Conservation (phyloP, 2,329 filamentous ascomycete species). For the Penicillium sp. region DNA sequence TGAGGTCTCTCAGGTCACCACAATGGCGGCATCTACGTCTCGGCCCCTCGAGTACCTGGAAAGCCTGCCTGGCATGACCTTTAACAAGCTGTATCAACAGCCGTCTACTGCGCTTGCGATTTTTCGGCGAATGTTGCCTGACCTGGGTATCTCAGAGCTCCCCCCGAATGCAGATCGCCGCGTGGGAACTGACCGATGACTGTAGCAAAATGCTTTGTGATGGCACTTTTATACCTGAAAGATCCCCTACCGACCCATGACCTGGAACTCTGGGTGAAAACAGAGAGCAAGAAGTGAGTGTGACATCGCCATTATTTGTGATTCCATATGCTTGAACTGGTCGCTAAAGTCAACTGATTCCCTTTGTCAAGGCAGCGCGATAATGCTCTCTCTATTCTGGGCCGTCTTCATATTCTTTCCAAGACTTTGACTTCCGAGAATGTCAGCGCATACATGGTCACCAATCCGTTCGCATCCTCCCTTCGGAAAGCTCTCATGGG, state of each 20-base stretch:
- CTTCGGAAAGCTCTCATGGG: conserved; percentile 83
- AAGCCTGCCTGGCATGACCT: conserved; percentile 80
- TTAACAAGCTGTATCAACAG: conserved; percentile 88
- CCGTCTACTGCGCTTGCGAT: conserved; percentile 92
- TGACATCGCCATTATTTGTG: neutral
- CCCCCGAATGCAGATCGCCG: conserved; percentile 1
- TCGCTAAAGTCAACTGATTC: too few relatives aligned
- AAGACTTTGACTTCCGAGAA: conserved; percentile 56
- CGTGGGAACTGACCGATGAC: conserved; percentile 9
- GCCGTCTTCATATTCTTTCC: conserved; percentile 77
- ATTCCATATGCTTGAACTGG: too few relatives aligned
- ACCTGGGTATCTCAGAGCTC: conserved; percentile 58
- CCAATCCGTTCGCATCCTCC: conserved; percentile 74
- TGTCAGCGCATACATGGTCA: conserved; percentile 67
- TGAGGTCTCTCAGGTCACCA: conserved; percentile 26
- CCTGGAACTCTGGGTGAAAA: conserved; percentile 79
- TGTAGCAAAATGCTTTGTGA: conserved; percentile 86
- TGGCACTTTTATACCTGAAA: conserved; percentile 89
- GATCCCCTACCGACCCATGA: conserved; percentile 70
- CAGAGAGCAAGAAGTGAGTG: conserved; percentile 53
- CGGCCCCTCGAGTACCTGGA: conserved; percentile 85
- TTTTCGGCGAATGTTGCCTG: conserved; percentile 93
- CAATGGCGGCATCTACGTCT: conserved; percentile 52
- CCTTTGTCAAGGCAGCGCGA: conserved; percentile 61
- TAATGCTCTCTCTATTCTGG: conserved; percentile 72